Conservation (phyloP, 306 rosid genomes). For the Mucuna pruriens region DNA sequence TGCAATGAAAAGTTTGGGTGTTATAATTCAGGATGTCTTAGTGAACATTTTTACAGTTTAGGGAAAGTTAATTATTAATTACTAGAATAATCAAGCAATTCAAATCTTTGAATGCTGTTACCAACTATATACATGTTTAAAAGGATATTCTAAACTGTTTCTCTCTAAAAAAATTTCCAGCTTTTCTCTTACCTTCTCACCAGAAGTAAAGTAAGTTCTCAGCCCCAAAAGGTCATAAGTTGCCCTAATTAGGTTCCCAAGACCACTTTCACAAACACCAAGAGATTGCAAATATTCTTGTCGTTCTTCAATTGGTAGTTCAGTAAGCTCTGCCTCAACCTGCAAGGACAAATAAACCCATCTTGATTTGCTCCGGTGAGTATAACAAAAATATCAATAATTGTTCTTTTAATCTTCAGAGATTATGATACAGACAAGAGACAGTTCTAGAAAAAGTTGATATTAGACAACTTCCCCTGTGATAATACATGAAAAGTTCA, state of each 20-base stretch:
- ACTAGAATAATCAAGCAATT: neutral
- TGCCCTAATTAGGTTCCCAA: constrained; percentile 90
- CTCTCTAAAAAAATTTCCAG: constrained; percentile 10
- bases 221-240: constrained; percentile 86
- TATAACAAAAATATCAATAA: constrained; percentile 24
- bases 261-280: constrained; percentile 94
- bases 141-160: neutral
- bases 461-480: neutral
- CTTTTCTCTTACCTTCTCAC: constrained; percentile 83
- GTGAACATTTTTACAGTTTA: neutral
- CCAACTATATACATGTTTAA: neutral
- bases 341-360: constrained; percentile 48
- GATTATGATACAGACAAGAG: constrained; percentile 25
- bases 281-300: constrained; percentile 85
- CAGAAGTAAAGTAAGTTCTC: constrained; percentile 91
- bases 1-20: constrained; percentile 4
- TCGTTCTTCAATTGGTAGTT: constrained; percentile 85
- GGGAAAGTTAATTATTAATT: constrained; percentile 14
- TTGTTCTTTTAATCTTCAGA: neutral
- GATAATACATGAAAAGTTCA: constrained; percentile 17
- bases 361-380: constrained; percentile 4
- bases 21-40: neutral
- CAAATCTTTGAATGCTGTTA: constrained; percentile 14
- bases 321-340: constrained; percentile 98
- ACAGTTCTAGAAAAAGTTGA: constrained; percentile 21